phyloP scores from a whole-genome alignment of 2,329 filamentous ascomycete species.

The Blumeriella jaapii region DNA sequence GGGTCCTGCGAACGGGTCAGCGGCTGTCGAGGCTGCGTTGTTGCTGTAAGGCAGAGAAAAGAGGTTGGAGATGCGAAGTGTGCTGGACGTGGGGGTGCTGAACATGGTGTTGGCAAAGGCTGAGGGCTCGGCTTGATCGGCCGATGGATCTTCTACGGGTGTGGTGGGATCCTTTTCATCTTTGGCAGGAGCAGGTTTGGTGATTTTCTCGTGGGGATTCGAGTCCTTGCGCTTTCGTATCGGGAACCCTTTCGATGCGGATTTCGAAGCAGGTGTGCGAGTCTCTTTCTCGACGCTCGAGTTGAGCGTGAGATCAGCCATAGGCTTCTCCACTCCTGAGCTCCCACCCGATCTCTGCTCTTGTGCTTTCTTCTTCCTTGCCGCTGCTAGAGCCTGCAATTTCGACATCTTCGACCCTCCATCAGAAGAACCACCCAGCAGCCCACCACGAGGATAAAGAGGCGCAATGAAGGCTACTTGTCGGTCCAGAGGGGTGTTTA shows the following conservation, averaged over 20 bases:
- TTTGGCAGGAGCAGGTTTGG: slow-evolving; percentile 7
- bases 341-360: slow-evolving; percentile 35
- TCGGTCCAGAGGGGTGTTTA: slow-evolving; percentile 55
- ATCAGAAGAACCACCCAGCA: slow-evolving; percentile 66
- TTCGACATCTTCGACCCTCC: slow-evolving; percentile 69
- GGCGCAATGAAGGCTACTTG: slow-evolving; percentile 54
- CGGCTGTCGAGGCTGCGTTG: slow-evolving; percentile 29
- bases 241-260: slow-evolving; percentile 19
- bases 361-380: slow-evolving; percentile 71
- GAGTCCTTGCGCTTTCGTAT: slow-evolving; percentile 26
- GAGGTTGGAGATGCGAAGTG: slow-evolving; percentile 12
- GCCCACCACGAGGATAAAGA: slow-evolving; percentile 46
- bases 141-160: slow-evolving; percentile 10
- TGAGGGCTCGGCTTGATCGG: slow-evolving; percentile 27
- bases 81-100: slow-evolving; percentile 2
- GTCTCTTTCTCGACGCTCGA: slow-evolving; percentile 3
- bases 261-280: slow-evolving; percentile 1
- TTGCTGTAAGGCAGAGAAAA: slow-evolving; percentile 32
- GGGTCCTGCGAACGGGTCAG: slow-evolving; percentile 65
- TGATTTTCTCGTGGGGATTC: slow-evolving; percentile 23
- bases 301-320: slow-evolving; percentile 16
- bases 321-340: slow-evolving; percentile 19
- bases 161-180: slow-evolving; percentile 6
- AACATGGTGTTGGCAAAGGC: slow-evolving; percentile 34
- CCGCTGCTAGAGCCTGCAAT: slow-evolving; percentile 77